Percentiles rank a stretch among this genome's conserved stretches.
Conservation (phyloP, 441 rosid species). For the Euphorbia schlechtendalii region DNA sequence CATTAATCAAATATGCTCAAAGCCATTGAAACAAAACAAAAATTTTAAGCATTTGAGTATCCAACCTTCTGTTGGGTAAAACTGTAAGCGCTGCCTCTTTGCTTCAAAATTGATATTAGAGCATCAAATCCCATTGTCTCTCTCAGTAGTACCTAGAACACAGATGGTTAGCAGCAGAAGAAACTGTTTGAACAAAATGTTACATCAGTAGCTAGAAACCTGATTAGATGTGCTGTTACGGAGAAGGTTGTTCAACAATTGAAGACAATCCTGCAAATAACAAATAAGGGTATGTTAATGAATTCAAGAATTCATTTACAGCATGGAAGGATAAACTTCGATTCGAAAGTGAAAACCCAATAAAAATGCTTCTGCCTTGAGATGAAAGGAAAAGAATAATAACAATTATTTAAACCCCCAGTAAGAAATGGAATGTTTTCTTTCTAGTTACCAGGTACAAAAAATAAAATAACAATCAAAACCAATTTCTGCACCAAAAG, state of each 20-base stretch:
- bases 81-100: constrained; percentile 70
- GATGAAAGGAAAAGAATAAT: neutral
- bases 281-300: neutral
- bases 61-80: constrained; percentile 98
- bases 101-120: constrained; percentile 62
- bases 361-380: neutral
- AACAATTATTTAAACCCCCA: neutral
- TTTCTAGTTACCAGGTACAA: neutral
- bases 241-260: constrained; percentile 86
- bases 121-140: constrained; percentile 91
- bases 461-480: neutral
- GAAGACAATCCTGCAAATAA: constrained; percentile 72
- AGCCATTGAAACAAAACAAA: constrained; percentile 1
- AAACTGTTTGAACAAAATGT: neutral
- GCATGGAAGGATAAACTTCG: constrained; percentile 11
- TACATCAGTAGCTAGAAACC: constrained; percentile 36
- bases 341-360: constrained; percentile 3
- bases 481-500: neutral
- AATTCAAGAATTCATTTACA: constrained; percentile 11
- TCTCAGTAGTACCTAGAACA: constrained; percentile 65
- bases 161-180: constrained; percentile 22
- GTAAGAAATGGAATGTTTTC: neutral
- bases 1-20: constrained; percentile 12
- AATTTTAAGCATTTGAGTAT: constrained; percentile 30
- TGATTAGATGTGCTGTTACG: constrained; percentile 82